Conservation (phyloP, 208 protist species). For the Acanthamoeba sp. region DNA sequence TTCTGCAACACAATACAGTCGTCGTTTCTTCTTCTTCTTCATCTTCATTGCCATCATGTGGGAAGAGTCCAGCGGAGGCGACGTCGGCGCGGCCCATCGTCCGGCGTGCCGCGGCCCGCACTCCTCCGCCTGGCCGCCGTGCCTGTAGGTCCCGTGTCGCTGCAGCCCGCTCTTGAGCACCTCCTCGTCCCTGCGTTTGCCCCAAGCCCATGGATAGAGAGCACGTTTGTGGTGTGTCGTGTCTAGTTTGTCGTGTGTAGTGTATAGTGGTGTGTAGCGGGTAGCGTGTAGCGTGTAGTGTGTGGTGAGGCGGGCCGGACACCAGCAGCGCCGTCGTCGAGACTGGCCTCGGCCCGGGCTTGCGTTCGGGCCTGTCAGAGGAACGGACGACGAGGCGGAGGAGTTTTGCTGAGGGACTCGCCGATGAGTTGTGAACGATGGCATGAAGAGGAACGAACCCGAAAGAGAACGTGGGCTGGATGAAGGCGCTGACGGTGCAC, state of each 20-base stretch:
- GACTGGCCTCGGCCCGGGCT: neutral
- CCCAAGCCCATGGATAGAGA: too few species aligned
- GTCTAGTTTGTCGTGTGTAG: too few species aligned
- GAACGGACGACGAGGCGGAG: neutral
- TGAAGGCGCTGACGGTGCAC: neutral
- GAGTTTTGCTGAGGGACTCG: neutral
- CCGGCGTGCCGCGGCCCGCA: too few species aligned
- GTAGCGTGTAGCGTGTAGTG: too few species aligned
- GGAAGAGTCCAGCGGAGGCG: too few species aligned
- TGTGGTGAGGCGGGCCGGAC: neutral
- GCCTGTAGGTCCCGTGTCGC: neutral
- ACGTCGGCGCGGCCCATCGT: neutral
- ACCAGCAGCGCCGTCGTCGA: neutral
- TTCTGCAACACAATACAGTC: too few species aligned
- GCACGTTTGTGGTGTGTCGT: too few species aligned
- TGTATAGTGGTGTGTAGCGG: too few species aligned
- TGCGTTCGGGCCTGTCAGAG: neutral
- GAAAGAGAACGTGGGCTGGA: neutral
- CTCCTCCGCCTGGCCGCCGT: too few species aligned
- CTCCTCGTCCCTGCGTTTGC: neutral
- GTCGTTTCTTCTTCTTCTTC: too few species aligned
- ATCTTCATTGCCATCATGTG: too few species aligned
- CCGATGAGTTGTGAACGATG: neutral
- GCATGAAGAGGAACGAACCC: neutral
- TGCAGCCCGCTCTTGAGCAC: neutral